A percentile compares a stretch with the other conserved stretches of the same genome.
phyloP scores from a whole-genome alignment of 768 basidiomycete species.

The Tricholomella constricta region DNA sequence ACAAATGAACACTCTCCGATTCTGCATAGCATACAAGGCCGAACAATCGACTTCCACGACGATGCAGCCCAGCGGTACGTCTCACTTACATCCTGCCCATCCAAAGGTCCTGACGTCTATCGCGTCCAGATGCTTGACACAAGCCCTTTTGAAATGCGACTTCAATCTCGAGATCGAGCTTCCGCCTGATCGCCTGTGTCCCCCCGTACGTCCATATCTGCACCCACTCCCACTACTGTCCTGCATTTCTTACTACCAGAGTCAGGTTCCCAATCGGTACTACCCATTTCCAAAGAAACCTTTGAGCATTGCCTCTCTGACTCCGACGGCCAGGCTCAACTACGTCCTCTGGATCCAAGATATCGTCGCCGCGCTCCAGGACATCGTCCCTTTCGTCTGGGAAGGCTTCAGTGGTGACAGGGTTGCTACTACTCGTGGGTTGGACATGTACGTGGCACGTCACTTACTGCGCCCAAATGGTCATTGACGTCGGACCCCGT shows the following conservation, averaged over 20 bases:
- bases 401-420: neutral
- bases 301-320: too few relatives aligned
- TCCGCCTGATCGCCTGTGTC: conserved; percentile 78
- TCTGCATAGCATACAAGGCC: conserved; percentile 16
- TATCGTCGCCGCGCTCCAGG: conserved; percentile 42
- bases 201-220: conserved; percentile 62
- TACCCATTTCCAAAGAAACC: too few relatives aligned
- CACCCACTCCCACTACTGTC: neutral
- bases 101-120: neutral
- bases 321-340: conserved; percentile 71
- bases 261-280: conserved; percentile 74
- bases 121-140: conserved; percentile 65
- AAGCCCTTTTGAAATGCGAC: conserved; percentile 75
- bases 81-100: neutral
- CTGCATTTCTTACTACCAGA: neutral
- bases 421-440: conserved; percentile 43
- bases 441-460: conserved; percentile 68
- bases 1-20: neutral
- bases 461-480: neutral
- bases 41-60: conserved; percentile 75
- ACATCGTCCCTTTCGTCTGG: conserved; percentile 9
- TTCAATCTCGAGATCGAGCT: conserved; percentile 65
- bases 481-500: conserved; percentile 24
- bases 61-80: conserved; percentile 66
- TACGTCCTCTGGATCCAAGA: conserved; percentile 88